phyloP scores from a whole-genome alignment of 31 red algal species.

The Endocladia muricata region DNA sequence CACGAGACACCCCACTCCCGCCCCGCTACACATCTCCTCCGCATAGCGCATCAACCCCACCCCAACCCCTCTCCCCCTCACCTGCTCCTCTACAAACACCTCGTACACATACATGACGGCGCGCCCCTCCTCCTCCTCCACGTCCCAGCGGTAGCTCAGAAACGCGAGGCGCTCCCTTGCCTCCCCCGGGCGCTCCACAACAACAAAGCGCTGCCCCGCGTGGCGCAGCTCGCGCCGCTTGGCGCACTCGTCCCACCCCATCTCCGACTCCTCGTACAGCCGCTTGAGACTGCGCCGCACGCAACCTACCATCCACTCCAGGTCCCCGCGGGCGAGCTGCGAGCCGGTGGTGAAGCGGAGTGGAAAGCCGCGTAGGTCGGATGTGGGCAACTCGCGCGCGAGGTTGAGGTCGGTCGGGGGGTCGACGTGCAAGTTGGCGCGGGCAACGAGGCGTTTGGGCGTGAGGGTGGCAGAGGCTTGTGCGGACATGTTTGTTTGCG shows the following conservation, averaged over 20 bases:
- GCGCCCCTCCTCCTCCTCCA: conserved; percentile 23
- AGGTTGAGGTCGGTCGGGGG: background rate
- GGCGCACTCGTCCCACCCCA: conserved; percentile 18
- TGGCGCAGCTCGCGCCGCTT: conserved; percentile 35
- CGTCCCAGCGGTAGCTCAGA: conserved; percentile 43
- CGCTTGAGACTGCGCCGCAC: conserved; percentile 7
- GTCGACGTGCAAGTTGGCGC: background rate
- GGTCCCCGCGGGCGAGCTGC: background rate
- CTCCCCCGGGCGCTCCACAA: background rate
- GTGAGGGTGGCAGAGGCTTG: no score
- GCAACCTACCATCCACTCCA: conserved; percentile 27
- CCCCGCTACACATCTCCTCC: conserved; percentile 12
- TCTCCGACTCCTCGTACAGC: conserved; percentile 23
- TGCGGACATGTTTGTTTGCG: no score
- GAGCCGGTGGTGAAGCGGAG: background rate
- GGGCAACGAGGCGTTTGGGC: no score
- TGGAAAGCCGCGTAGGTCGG: background rate
- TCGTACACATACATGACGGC: conserved; percentile 69
- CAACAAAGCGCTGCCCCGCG: conserved; percentile 24
- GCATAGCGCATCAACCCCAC: conserved; percentile 41
- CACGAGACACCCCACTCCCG: conserved; percentile 14
- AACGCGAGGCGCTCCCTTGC: conserved; percentile 27
- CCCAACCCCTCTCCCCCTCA: conserved; percentile 22
- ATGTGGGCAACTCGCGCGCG: background rate
- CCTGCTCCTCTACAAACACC: conserved; percentile 23